phyloP scores from a whole-genome alignment of 768 basidiomycete species.

The Rhodotorula paludigena region DNA sequence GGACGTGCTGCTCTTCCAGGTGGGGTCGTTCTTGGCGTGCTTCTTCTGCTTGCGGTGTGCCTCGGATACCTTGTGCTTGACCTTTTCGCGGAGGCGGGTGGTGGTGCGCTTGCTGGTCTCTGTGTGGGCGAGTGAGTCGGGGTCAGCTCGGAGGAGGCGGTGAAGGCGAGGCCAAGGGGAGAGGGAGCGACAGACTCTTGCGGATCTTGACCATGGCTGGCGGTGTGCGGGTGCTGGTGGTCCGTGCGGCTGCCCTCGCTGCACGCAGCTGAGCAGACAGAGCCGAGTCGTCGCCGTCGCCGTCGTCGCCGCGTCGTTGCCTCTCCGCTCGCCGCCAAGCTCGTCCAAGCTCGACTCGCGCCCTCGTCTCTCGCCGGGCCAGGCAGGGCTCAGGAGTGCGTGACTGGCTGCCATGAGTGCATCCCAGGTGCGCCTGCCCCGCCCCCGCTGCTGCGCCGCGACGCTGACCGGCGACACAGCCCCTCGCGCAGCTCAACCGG shows the following conservation, averaged over 20 bases:
- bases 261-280: not conserved
- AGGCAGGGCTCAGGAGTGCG: not conserved
- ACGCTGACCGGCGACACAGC: not conserved
- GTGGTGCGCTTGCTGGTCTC: slow-evolving; percentile 32
- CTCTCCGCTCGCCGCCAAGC: too few relatives aligned
- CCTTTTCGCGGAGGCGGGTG: slow-evolving; percentile 39
- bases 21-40: slow-evolving; percentile 49
- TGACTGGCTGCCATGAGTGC: not conserved
- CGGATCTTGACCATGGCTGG: slow-evolving; percentile 41
- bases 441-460: not conserved
- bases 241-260: too few relatives aligned
- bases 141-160: not conserved
- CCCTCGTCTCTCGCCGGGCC: not conserved
- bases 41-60: slow-evolving; percentile 48
- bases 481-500: slow-evolving; percentile 29
- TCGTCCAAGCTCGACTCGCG: not conserved
- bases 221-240: not conserved
- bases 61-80: slow-evolving; percentile 45
- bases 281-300: too few relatives aligned
- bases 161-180: not conserved
- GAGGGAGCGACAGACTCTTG: slow-evolving; percentile 38
- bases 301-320: too few relatives aligned
- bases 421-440: not conserved
- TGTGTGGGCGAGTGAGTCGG: not conserved
- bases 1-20: slow-evolving; percentile 51